Percentiles rank a stretch among this genome's conserved stretches.
Conservation (phyloP, 2,329 filamentous ascomycete species). For the Pestalotiopsis sp. region DNA sequence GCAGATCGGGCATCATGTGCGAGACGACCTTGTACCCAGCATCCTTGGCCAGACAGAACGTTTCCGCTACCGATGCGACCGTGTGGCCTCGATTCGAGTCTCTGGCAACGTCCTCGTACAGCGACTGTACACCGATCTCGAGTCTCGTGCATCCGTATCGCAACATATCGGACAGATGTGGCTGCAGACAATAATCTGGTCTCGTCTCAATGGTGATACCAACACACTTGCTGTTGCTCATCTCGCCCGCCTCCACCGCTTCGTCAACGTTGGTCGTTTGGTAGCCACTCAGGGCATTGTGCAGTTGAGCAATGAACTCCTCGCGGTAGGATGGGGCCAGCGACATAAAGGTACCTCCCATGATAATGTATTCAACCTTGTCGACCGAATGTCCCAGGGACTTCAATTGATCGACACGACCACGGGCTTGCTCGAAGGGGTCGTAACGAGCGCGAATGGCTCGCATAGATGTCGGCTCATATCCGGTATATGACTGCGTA, state of each 20-base stretch:
- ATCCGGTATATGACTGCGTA: constrained; percentile 97
- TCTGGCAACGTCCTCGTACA: constrained; percentile 97
- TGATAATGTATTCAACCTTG: constrained; percentile 99
- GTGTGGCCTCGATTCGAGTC: constrained; percentile 98
- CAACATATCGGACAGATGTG: constrained; percentile 94
- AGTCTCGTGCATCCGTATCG: constrained; percentile 95
- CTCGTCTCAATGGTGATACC: constrained; percentile 98
- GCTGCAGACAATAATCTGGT: constrained; percentile 93
- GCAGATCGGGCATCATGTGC: constrained; percentile 99
- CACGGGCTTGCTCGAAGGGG: constrained; percentile 94
- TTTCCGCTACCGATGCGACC: constrained; percentile 91
- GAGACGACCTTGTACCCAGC: constrained; percentile 98
- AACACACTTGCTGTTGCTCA: constrained; percentile 97
- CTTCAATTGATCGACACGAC: constrained; percentile 95
- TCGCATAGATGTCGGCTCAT: constrained; percentile 97
- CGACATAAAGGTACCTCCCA: constrained; percentile 99
- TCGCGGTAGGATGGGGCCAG: constrained; percentile 85
- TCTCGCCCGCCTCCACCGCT: constrained; percentile 88
- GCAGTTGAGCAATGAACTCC: constrained; percentile 90
- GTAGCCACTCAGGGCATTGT: constrained; percentile 96
- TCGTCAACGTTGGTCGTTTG: constrained; percentile 94
- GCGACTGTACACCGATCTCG: constrained; percentile 91
- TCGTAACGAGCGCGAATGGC: constrained; percentile 97
- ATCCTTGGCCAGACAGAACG: constrained; percentile 95
- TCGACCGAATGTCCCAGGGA: constrained; percentile 94